These are phyloP conservation scores for Hordeum marinum DNA, from an alignment of 176 grass and related monocot genomes.

Conservation along the genomic window DNA sequence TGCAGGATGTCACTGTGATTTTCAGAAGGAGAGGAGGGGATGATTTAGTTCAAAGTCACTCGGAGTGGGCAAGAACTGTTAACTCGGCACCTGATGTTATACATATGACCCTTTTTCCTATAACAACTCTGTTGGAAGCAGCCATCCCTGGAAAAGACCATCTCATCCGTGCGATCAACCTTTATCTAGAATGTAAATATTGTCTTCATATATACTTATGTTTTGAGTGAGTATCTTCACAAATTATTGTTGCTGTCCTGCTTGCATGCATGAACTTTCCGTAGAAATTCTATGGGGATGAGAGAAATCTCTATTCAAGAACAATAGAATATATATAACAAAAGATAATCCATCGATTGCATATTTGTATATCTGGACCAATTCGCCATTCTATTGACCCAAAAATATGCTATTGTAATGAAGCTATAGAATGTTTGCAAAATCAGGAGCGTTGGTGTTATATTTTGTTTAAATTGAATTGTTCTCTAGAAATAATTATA, in stretches of 20 bases:
- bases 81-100: constrained; percentile 55
- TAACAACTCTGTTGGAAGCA: constrained; percentile 50
- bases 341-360: background rate
- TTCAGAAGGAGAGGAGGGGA: constrained; percentile 69
- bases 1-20: constrained; percentile 81
- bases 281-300: background rate
- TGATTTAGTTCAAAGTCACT: constrained; percentile 58
- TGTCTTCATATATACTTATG: background rate
- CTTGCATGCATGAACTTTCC: background rate
- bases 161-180: constrained; percentile 53
- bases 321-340: background rate
- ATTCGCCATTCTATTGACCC: background rate
- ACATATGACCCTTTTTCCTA: constrained; percentile 57
- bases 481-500: background rate
- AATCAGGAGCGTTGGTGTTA: background rate
- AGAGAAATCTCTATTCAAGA: background rate
- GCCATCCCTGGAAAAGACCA: constrained; percentile 50
- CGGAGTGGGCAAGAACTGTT: constrained; percentile 49
- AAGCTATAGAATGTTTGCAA: background rate
- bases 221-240: background rate
- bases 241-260: background rate
- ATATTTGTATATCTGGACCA: background rate
- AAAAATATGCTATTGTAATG: background rate
- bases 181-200: constrained; percentile 74
- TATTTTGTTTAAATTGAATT: background rate